Percentiles rank a stretch among this genome's conserved stretches.
Evolutionary conservation across 805 yeast species (phyloP).

Genomic region (Ogataea pignaliae): DNA sequence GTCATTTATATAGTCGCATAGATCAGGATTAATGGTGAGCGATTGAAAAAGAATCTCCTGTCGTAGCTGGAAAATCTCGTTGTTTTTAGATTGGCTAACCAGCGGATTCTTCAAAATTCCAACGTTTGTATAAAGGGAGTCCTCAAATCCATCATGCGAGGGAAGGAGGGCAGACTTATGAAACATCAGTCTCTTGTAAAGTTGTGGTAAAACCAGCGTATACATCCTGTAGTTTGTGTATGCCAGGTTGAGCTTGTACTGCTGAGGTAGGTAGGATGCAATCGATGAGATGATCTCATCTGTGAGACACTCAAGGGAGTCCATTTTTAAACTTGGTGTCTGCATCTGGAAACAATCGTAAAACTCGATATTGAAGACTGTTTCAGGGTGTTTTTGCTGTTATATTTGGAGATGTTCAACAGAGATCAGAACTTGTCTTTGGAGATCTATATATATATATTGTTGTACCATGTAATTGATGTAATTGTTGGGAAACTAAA

Average conservation of each 20-base stretch:
- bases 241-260: constrained; percentile 32
- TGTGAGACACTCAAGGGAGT: constrained; percentile 17
- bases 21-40: constrained; percentile 30
- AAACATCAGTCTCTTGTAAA: constrained; percentile 36
- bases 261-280: constrained; percentile 34
- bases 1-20: constrained; percentile 31
- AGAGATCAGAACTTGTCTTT: too few species aligned
- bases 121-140: constrained; percentile 34
- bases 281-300: constrained; percentile 18
- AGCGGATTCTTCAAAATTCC: constrained; percentile 33
- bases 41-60: constrained; percentile 38
- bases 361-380: too few species aligned
- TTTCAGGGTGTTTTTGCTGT: too few species aligned
- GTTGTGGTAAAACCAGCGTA: constrained; percentile 24
- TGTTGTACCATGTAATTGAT: too few species aligned
- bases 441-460: too few species aligned
- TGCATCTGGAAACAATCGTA: too few species aligned
- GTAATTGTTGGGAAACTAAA: too few species aligned
- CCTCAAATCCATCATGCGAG: constrained; percentile 28
- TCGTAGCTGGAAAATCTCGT: constrained; percentile 33
- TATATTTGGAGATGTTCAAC: too few species aligned
- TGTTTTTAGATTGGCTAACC: constrained; percentile 33
- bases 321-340: too few species aligned
- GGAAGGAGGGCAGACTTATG: constrained; percentile 31
- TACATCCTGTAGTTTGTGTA: constrained; percentile 30